A percentile compares a stretch with the other conserved stretches of the same genome.
Conservation (phyloP, 2,329 filamentous ascomycete genomes). For the Stachybotrys echinatus region DNA sequence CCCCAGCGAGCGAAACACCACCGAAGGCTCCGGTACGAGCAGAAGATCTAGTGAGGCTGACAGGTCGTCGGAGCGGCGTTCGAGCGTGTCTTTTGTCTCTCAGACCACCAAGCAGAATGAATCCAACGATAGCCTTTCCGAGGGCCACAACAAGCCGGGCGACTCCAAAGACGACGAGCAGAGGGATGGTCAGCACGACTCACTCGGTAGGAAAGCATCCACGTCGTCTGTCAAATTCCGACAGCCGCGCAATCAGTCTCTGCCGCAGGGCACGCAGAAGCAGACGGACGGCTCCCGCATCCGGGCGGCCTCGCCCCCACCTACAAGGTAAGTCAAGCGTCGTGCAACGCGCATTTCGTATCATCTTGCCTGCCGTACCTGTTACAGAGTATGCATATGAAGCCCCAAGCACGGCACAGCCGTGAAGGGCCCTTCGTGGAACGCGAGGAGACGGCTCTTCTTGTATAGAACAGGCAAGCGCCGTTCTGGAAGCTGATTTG, state of each 20-base stretch:
- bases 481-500: not conserved
- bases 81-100: slow-evolving; percentile 27
- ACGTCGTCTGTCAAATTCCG: slow-evolving; percentile 43
- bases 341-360: not conserved
- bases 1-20: slow-evolving; percentile 13
- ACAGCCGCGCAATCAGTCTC: slow-evolving; percentile 33
- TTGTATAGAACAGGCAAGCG: not conserved
- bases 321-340: slow-evolving; percentile 34
- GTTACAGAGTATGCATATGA: not conserved
- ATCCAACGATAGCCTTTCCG: slow-evolving; percentile 14
- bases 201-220: slow-evolving; percentile 38
- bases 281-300: slow-evolving; percentile 36
- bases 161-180: slow-evolving; percentile 18
- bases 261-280: slow-evolving; percentile 44
- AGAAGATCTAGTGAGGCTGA: slow-evolving; percentile 19
- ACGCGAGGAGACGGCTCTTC: not conserved
- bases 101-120: slow-evolving; percentile 21
- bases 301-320: slow-evolving; percentile 42
- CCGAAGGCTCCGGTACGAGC: slow-evolving; percentile 17
- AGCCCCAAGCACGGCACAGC: not conserved
- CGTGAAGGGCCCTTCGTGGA: not conserved
- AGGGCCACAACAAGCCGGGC: slow-evolving; percentile 8
- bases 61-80: slow-evolving; percentile 24
- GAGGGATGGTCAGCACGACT: slow-evolving; percentile 21
- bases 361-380: not conserved